phyloP scores from a whole-genome alignment of 106 monocot genomes.

The Allium sativum region DNA sequence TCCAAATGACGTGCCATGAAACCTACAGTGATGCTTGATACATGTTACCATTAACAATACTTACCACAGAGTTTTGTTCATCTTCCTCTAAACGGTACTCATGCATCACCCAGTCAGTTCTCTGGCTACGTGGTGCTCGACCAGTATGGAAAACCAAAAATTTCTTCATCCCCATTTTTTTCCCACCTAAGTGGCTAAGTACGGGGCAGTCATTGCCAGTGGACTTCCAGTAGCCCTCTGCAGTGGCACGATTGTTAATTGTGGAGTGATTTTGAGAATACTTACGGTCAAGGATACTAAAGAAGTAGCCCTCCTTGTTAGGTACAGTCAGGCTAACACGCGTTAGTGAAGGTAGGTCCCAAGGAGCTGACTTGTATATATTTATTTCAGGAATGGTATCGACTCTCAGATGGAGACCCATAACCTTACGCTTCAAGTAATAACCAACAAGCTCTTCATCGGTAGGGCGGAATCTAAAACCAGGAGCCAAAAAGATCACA shows the following conservation, averaged over 20 bases:
- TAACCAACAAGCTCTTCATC: conserved; percentile 70
- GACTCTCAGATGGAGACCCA: conserved; percentile 21
- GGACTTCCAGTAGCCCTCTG: conserved; percentile 74
- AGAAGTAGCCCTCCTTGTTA: conserved; percentile 76
- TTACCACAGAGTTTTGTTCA: neutral
- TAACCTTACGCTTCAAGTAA: conserved; percentile 52
- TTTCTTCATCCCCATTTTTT: conserved; percentile 12
- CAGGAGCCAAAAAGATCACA: conserved; percentile 25
- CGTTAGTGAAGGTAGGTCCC: conserved; percentile 47
- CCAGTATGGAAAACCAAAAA: conserved; percentile 11
- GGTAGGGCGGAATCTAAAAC: conserved; percentile 65
- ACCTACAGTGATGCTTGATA: no score
- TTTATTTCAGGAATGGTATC: conserved; percentile 48
- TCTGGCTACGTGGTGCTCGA: neutral
- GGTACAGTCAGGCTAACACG: conserved; percentile 30
- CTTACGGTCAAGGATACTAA: conserved; percentile 63
- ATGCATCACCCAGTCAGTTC: conserved; percentile 59
- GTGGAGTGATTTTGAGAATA: conserved; percentile 22
- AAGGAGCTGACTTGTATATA: conserved; percentile 53
- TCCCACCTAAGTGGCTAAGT: neutral
- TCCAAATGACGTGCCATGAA: no score
- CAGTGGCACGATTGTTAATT: conserved; percentile 59
- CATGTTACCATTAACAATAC: neutral
- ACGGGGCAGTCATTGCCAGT: conserved; percentile 67
- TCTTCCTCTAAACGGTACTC: conserved; percentile 29